Base-by-base conservation (phyloP, 306 rosid species). In the Cyamopsis tetragonoloba region DNA sequence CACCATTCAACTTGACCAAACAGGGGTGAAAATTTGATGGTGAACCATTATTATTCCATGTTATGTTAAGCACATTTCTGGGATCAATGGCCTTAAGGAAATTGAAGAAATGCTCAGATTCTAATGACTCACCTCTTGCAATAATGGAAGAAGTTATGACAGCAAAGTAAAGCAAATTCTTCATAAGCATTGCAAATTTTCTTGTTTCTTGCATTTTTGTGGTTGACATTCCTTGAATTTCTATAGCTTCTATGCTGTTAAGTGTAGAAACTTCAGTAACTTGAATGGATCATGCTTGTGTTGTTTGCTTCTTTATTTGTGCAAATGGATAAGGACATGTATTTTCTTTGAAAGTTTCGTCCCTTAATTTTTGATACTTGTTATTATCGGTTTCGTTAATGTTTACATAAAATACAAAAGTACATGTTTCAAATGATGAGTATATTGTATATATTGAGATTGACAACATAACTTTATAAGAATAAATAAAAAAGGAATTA, bases 391-490 rank as follows among this genome's bases (percentile, higher is more conserved):
- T 28, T 14, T 43, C 55, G 82, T 73, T 63, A 59, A 61, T 28
- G 53, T 74, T 84, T 76, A 79, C 22, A 68, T 80, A 84, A 38
- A 75, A 28, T 59, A n/a, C 55, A 44, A 56, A 56, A n/a, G 26
- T 50, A 60, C 10, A 9, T n/a, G 12, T 15, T 72, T 28, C 15
- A 18, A 54, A 62, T 39, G 9, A 23, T 13, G 49, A 31, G 6
- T 63, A 30, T 10, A 4, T 22, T 27, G 24, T 43, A 3, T 54
- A 11, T 38, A 7, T 31, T 22, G 10, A 18, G 18, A 57, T 20
- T 59, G 0, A 35, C 48, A 37, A 12, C 34, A 37, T 20, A 38
- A 59, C 0, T 56, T n/a, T n/a, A n/a, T n/a, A n/a, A n/a, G n/a
- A n/a, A n/a, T n/a, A n/a, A n/a, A n/a, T n/a, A n/a, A n/a, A n/a